Evolutionary conservation across 306 rosid species (phyloP).

Genomic region (Arachis stenosperma): DNA sequence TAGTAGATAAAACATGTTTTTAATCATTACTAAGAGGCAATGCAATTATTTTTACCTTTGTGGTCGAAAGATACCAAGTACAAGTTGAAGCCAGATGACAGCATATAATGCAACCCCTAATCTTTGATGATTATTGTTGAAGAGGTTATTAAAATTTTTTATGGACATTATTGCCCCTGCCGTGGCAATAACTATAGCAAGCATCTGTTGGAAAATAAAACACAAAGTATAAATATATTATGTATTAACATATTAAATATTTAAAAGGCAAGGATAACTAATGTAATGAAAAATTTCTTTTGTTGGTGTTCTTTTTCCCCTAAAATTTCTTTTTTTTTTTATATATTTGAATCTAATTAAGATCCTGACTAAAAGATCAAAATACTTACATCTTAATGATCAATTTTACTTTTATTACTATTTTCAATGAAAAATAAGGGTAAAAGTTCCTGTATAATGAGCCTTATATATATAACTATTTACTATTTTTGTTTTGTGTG

Average conservation of each 20-base stretch:
- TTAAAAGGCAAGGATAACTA: conserved; percentile 2
- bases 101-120: conserved; percentile 81
- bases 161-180: conserved; percentile 87
- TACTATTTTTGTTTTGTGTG: no score
- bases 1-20: background rate
- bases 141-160: conserved; percentile 78
- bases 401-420: no score
- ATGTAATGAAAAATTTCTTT: background rate
- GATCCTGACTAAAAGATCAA: no score
- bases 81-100: conserved; percentile 71
- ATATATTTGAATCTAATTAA: no score
- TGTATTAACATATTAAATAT: background rate
- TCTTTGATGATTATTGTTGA: conserved; percentile 89
- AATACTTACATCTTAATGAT: no score
- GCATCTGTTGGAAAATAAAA: conserved; percentile 50
- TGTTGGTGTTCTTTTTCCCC: no score
- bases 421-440: no score
- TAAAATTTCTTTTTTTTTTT: no score
- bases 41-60: conserved; percentile 54
- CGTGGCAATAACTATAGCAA: conserved; percentile 73
- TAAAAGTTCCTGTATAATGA: no score
- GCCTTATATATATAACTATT: no score
- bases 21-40: background rate
- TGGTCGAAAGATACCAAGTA: conserved; percentile 73
- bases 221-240: background rate